Base-by-base conservation (phyloP, 495 filamentous ascomycete genomes). In the Corynascus novoguineensis region DNA sequence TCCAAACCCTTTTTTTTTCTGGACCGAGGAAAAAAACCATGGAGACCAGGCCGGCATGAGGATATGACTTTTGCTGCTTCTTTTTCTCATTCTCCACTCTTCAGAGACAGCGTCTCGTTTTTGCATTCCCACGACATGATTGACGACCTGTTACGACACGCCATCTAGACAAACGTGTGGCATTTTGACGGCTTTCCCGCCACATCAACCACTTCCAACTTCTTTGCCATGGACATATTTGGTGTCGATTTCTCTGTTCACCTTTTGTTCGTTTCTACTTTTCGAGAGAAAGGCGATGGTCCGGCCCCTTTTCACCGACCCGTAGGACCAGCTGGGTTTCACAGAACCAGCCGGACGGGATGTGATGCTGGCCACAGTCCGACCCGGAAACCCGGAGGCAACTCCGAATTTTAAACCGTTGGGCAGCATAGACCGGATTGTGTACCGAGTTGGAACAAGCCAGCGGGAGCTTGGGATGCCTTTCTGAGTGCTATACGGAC, bases 121-220 rank as follows among this genome's bases (percentile, higher is more conserved):
- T 21, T 63, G 58, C 67, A 70, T 71, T 38, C 35, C 38, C 55
- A 68, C 68, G 67, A 63, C 59, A 70, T 62, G 69, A 71, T 34
- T 61, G 48, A 66, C 65, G 65, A 66, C 55, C 12, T 21, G 60
- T 46, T 44, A 44, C 40, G 40, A 67, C 60, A 66, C 57, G 24
- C 58, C 60, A 63, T 47, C n/a, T 70, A 71, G 69, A 71, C 60
- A 64, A 60, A 57, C 45, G 44, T 58, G 53, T 34, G 42, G 24
- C 37, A 29, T 58, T 59, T 55, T 58, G 51, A 62, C 59, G 62
- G 62, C 50, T 8, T 51, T 58, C 15, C 40, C 34, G 17, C 28
- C 46, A 37, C 17, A 21, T 17, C 44, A 21, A 35, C 37, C 34
- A 28, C 29, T 31, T 3, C 8, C 37, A 14, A 41, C 22, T 22